Conservation (phyloP, 2,329 filamentous ascomycete genomes). For the Monosporascus sp. region DNA sequence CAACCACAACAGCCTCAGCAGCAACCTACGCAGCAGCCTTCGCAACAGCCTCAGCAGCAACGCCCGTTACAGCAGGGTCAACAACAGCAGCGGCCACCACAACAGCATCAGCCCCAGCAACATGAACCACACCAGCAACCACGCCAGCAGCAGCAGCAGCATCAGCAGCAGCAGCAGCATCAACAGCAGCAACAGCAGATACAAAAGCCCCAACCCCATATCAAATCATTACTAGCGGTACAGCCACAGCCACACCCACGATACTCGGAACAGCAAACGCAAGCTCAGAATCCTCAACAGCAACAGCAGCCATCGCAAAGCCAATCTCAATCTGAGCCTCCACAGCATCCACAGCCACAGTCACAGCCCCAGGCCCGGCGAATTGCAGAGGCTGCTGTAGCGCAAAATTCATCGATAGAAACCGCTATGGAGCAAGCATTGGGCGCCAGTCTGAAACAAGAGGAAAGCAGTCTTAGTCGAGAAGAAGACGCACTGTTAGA, state of each 20-base stretch:
- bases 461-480: conserved; percentile 17
- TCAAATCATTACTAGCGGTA: conserved; percentile 3
- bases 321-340: conserved; percentile 4
- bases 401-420: background rate
- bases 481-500: conserved; percentile 23
- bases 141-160: background rate
- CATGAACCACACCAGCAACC: background rate
- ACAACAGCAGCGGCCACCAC: background rate
- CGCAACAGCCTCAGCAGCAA: background rate
- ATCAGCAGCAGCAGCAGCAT: background rate
- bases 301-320: conserved; percentile 3
- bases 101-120: conserved; percentile 2
- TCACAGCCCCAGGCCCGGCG: conserved; percentile 2
- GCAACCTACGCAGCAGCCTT: background rate
- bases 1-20: background rate
- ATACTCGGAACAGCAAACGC: background rate
- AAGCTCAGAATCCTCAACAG: background rate
- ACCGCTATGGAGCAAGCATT: conserved; percentile 9
- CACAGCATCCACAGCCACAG: conserved; percentile 5
- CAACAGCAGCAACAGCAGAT: conserved; percentile 8
- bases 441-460: conserved; percentile 2
- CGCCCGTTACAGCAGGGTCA: conserved; percentile 1
- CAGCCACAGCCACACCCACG: conserved; percentile 5
- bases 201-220: conserved; percentile 8
- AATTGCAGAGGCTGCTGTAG: background rate